Evolutionary conservation across 306 rosid species (phyloP).

Genomic region (Cyclanthera cordifolia): DNA sequence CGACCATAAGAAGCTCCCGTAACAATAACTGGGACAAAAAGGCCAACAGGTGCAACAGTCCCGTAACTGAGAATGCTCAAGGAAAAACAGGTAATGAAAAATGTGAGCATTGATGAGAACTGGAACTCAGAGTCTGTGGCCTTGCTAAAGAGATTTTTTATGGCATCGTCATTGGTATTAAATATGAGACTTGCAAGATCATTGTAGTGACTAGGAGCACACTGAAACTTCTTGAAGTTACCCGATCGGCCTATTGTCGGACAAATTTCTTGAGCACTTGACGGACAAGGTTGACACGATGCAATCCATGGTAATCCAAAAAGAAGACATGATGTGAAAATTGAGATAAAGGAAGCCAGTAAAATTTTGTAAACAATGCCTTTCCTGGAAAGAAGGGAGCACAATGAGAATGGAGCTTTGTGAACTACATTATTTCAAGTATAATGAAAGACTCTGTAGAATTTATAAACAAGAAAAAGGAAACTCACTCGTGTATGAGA

Average conservation of each 20-base stretch:
- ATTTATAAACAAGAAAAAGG: background rate
- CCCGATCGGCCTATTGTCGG: conserved; percentile 97
- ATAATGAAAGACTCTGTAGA: background rate
- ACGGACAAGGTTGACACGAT: conserved; percentile 68
- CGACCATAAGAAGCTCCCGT: conserved; percentile 96
- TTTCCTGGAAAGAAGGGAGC: conserved; percentile 42
- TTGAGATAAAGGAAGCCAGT: conserved; percentile 60
- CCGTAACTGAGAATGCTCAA: conserved; percentile 80
- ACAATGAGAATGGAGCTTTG: conserved; percentile 16
- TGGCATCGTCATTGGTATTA: conserved; percentile 91
- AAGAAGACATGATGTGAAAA: conserved; percentile 76
- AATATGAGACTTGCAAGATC: conserved; percentile 98
- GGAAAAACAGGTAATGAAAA: conserved; percentile 53
- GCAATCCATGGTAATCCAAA: conserved; percentile 92
- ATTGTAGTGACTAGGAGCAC: conserved; percentile 61
- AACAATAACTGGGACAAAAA: conserved; percentile 83
- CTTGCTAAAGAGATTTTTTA: conserved; percentile 72
- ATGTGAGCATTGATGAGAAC: conserved; percentile 41
- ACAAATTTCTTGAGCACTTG: conserved; percentile 58
- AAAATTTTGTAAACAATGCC: conserved; percentile 49
- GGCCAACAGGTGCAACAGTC: conserved; percentile 74
- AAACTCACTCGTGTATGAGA: conserved; percentile 61
- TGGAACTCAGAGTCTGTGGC: conserved; percentile 57
- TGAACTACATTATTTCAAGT: background rate
- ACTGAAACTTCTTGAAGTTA: conserved; percentile 91